Evolutionary conservation across 805 yeast genomes (phyloP), one percentile per base, ranked within the genome.

Genomic region (Schizosaccharomyces japonicus): DNA sequence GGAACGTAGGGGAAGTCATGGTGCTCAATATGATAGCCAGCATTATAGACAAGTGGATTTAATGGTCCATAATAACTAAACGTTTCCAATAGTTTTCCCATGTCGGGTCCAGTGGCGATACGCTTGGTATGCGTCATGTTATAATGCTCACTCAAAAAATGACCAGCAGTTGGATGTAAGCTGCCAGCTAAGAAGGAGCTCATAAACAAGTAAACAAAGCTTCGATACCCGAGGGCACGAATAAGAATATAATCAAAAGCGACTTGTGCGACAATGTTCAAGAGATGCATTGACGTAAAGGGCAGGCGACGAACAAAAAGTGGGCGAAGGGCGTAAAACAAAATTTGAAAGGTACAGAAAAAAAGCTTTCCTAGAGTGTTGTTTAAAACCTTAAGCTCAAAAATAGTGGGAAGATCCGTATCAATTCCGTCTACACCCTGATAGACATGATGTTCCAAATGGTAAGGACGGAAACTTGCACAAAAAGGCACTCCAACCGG

Each of bases 1-100:
- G 95, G 87, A 55, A 84, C 71, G 59, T 76, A 84, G 1, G 95
- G 95, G 68, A 84, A 84, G 63, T 84, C 95, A 58, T 84, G 95
- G 61, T 84, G 95, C 61, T 84, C 95, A 56, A 80, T 83, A 61
- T 84, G 95, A 58, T 81, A 75, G 1, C 95, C 95, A 6, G 83
- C 95, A 56, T 84, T 84, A 87, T 93, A 84, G 1, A 90, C 81
- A 52, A 85, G 63, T 34, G 68, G 50, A 57, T 84, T 84, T 53
- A 84, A 67, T 25, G 73, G 63, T 0, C 95, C 95, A 56, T 84
- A 84, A 63, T 84, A 84, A 5, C 92, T 79, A 58, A 76, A 84
- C 0, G 95, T 84, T 58, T 84, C 95, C 6, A 72, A 64, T 0
- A 87, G 85, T 4, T 53, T 53, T 15, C 79, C 75, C 2, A 59